phyloP scores from a whole-genome alignment of 768 basidiomycete species.

The Dioszegia hungarica region DNA sequence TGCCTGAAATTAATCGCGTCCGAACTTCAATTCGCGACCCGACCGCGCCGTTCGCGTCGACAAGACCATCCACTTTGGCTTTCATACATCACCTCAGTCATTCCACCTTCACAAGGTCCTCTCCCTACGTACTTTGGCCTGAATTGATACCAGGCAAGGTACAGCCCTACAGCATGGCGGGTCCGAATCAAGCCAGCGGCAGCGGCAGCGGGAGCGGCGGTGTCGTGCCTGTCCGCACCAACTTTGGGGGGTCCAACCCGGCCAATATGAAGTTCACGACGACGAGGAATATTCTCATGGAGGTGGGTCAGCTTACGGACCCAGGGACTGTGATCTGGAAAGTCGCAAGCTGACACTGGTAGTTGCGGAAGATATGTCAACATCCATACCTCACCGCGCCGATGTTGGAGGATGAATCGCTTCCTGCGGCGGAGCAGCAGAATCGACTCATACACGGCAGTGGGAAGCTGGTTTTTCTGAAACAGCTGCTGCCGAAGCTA shows the following conservation, averaged over 20 bases:
- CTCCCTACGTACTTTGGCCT: no score
- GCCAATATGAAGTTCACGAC: slow-evolving; percentile 9
- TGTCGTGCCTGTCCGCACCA: background rate
- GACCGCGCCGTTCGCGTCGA: no score
- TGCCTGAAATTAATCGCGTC: slow-evolving; percentile 4
- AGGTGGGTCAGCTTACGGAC: slow-evolving; percentile 33
- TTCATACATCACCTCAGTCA: background rate
- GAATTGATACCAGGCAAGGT: no score
- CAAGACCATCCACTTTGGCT: no score
- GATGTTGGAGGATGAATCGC: slow-evolving; percentile 68
- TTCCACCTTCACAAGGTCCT: no score
- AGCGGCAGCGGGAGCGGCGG: no score
- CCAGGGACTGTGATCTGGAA: background rate
- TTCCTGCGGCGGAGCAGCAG: slow-evolving; percentile 62
- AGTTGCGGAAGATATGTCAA: slow-evolving; percentile 54
- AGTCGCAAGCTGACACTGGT: slow-evolving; percentile 7
- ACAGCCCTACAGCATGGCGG: no score
- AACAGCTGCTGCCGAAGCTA: slow-evolving; percentile 71
- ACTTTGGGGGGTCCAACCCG: background rate
- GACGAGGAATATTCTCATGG: slow-evolving; percentile 39
- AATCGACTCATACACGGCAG: slow-evolving; percentile 75
- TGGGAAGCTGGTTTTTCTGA: slow-evolving; percentile 76
- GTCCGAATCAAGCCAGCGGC: no score
- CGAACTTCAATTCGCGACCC: no score
- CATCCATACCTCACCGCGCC: slow-evolving; percentile 82